Evolutionary conservation across 805 yeast genomes (phyloP).

Genomic region (Yamadazyma sp.): DNA sequence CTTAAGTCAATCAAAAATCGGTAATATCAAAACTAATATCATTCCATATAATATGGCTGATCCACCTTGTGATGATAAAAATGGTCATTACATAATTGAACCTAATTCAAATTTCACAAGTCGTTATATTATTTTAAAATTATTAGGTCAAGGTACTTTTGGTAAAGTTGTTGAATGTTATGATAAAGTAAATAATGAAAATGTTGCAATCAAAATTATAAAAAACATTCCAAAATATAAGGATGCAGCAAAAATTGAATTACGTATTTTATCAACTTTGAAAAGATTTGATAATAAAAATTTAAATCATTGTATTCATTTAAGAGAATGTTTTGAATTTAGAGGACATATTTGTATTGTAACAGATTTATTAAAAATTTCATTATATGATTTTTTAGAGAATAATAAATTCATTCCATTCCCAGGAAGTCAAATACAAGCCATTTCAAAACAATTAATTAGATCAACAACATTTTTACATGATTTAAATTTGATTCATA

Average conservation of each 20-base stretch:
- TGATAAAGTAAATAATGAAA: slow-evolving; percentile 56
- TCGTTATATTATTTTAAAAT: slow-evolving; percentile 61
- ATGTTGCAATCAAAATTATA: slow-evolving; percentile 89
- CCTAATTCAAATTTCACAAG: slow-evolving; percentile 66
- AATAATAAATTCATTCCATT: slow-evolving; percentile 81
- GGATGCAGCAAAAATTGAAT: slow-evolving; percentile 91
- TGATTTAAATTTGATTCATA: slow-evolving; percentile 85
- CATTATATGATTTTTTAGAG: slow-evolving; percentile 87
- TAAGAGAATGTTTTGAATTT: slow-evolving; percentile 87
- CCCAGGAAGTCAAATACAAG: slow-evolving; percentile 91
- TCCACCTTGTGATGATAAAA: slow-evolving; percentile 57
- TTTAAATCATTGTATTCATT: slow-evolving; percentile 74
- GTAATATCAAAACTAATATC: slow-evolving; percentile 37
- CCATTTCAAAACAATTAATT: slow-evolving; percentile 79
- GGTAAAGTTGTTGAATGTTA: slow-evolving; percentile 86
- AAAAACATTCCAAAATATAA: slow-evolving; percentile 90
- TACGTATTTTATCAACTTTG: slow-evolving; percentile 74
- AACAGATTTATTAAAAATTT: slow-evolving; percentile 79
- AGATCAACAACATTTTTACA: slow-evolving; percentile 86
- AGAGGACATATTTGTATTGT: slow-evolving; percentile 93
- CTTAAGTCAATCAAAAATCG: slow-evolving; percentile 32
- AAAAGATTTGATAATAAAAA: slow-evolving; percentile 68
- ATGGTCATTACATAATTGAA: slow-evolving; percentile 70
- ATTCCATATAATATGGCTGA: slow-evolving; percentile 32
- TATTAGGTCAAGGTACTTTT: slow-evolving; percentile 90